Base-by-base conservation (phyloP, 345 rosid genomes). In the Orychophragmus violaceus region DNA sequence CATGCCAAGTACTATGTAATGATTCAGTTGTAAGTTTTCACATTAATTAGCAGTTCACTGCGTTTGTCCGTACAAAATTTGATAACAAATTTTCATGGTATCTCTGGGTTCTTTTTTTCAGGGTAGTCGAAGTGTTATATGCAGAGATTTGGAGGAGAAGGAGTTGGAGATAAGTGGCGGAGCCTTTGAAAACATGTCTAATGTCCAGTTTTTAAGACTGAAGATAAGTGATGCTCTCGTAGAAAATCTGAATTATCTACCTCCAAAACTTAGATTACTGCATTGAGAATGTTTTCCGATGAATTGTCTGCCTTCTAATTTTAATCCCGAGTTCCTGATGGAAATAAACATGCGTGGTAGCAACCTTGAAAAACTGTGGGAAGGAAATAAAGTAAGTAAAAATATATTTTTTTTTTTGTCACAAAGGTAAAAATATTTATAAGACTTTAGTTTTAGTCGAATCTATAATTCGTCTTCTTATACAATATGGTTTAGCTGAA, bases 121-220 rank as follows among this genome's bases (percentile, higher is more conserved):
- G 79, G 70, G 59, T 14, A 30, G 52, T 16, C 6, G 46, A 70
- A 33, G 18, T 17, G 33, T 75, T 41, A 41, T 60, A 33, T 70
- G 71, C 3, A 42, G 62, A 24, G 1, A 17, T 7, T 6, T 63
- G 1, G 4, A 63, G 6, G 21, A 1, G 22, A 5, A 19, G 5
- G 44, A 68, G 9, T 3, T 62, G 3, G 1, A 13, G 7, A 32
- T 62, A 52, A 6, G 13, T 11, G 37, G 42, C 1, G 3, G 2
- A n/a, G 66, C 28, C 4, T 72, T 77, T 4, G 10, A 8, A 35
- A 62, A 11, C 5, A 62, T 77, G 74, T 11, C 3, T 17, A 33
- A 37, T 72, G 51, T 73, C 23, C 56, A 51, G 27, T 48, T 58
- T 5, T 52, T 73, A 1, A 73, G 63, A 21, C 17, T n/a, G n/a